A percentile compares a stretch with the other conserved stretches of the same genome.
Evolutionary conservation across 1,284 basidiomycete species (phyloP).

Genomic region (Abortiporus biennis): DNA sequence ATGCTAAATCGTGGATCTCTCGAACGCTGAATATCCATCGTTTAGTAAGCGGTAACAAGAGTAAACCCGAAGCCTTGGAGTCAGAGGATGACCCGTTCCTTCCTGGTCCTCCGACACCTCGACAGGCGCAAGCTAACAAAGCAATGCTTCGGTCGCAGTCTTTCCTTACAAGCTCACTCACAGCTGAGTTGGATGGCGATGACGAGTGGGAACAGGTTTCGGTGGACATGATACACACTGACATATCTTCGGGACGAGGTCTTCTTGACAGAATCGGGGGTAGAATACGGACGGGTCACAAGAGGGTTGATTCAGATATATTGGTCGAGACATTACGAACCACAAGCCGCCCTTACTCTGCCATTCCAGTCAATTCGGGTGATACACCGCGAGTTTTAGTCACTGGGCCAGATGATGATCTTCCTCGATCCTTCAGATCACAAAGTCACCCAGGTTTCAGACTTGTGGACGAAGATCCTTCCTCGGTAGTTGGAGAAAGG

Average conservation of each 20-base stretch:
- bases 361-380: neutral
- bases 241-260: slow-evolving; percentile 28
- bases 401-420: too few relatives aligned
- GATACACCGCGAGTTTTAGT: neutral
- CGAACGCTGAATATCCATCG: neutral
- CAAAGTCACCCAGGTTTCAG: slow-evolving; percentile 23
- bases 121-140: neutral
- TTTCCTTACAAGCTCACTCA: slow-evolving; percentile 13
- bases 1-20: neutral
- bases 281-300: slow-evolving; percentile 16
- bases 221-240: slow-evolving; percentile 24
- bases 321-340: slow-evolving; percentile 12
- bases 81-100: slow-evolving; percentile 23
- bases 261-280: slow-evolving; percentile 20
- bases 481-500: slow-evolving; percentile 9
- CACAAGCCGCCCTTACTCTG: neutral
- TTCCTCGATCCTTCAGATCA: neutral
- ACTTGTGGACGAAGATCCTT: slow-evolving; percentile 27
- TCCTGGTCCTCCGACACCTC: slow-evolving; percentile 1
- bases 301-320: slow-evolving; percentile 19
- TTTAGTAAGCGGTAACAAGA: neutral
- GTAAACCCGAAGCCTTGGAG: neutral
- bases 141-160: neutral
- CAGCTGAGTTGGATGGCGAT: too few relatives aligned
- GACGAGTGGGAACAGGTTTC: slow-evolving; percentile 17